A percentile compares a stretch with the other conserved stretches of the same genome.
phyloP scores from a whole-genome alignment of 2,329 filamentous ascomycete genomes.

The Cordyceps cateniannulata region DNA sequence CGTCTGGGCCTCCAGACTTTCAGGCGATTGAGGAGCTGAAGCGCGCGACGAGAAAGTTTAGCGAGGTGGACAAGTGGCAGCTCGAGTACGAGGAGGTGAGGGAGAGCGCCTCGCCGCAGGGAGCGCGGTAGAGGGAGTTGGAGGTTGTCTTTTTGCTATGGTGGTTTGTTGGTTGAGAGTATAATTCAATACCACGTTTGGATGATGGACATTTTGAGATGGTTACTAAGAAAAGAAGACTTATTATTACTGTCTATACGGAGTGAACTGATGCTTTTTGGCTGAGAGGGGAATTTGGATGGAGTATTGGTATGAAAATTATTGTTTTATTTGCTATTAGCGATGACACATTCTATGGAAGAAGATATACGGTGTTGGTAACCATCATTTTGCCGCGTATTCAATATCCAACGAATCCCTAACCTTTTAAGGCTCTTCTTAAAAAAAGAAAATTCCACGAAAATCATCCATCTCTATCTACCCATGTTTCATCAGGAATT shows the following conservation, averaged over 20 bases:
- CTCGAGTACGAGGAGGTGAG: conserved; percentile 60
- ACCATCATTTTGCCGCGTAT: neutral
- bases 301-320: neutral
- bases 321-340: conserved; percentile 1
- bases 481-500: no score
- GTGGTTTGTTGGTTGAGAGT: neutral
- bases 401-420: no score
- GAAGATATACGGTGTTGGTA: neutral
- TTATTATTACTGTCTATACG: neutral
- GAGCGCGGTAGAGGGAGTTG: neutral
- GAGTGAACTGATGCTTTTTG: neutral
- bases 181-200: neutral
- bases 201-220: neutral
- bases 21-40: conserved; percentile 48
- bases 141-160: no score
- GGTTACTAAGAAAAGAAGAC: neutral
- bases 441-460: no score
- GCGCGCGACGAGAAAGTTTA: conserved; percentile 55
- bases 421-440: no score
- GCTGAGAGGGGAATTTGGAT: neutral
- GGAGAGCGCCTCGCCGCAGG: conserved; percentile 22
- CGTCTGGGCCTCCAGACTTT: conserved; percentile 30
- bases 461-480: neutral
- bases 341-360: neutral
- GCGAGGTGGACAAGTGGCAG: conserved; percentile 64